Evolutionary conservation across 139 green algal genomes (phyloP).

Genomic region (Closterium sp.): DNA sequence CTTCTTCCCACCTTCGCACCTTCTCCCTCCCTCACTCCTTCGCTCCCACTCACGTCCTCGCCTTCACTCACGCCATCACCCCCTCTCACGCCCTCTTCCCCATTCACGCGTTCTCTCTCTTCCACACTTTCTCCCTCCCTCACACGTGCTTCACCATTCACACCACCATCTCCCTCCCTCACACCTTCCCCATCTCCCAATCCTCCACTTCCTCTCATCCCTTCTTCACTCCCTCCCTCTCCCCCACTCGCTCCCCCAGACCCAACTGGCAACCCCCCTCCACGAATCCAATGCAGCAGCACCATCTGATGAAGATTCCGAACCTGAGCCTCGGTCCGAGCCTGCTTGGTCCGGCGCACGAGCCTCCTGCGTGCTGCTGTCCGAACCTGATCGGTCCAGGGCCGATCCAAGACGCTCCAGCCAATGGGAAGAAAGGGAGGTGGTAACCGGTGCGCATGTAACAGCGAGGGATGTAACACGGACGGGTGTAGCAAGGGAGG

Average conservation of each 20-base stretch:
- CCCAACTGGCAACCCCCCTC: background rate
- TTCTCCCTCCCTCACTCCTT: background rate
- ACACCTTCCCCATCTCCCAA: background rate
- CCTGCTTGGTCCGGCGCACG: background rate
- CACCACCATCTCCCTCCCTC: background rate
- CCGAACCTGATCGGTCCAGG: background rate
- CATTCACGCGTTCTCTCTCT: background rate
- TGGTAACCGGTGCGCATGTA: background rate
- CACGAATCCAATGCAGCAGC: background rate
- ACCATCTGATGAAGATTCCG: background rate
- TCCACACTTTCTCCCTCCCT: too few relatives aligned
- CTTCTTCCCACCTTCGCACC: background rate
- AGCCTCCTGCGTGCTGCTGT: background rate
- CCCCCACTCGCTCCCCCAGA: background rate
- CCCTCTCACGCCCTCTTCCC: background rate
- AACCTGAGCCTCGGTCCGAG: background rate
- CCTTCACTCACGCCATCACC: too few relatives aligned
- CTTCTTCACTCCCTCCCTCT: background rate
- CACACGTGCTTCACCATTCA: background rate
- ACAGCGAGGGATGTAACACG: background rate
- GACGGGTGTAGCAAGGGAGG: background rate
- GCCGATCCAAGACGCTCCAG: background rate
- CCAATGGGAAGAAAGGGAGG: background rate
- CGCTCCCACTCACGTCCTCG: background rate
- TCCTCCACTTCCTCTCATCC: background rate